phyloP scores from a whole-genome alignment of 805 yeast species.

The Ogataea degrootiae region DNA sequence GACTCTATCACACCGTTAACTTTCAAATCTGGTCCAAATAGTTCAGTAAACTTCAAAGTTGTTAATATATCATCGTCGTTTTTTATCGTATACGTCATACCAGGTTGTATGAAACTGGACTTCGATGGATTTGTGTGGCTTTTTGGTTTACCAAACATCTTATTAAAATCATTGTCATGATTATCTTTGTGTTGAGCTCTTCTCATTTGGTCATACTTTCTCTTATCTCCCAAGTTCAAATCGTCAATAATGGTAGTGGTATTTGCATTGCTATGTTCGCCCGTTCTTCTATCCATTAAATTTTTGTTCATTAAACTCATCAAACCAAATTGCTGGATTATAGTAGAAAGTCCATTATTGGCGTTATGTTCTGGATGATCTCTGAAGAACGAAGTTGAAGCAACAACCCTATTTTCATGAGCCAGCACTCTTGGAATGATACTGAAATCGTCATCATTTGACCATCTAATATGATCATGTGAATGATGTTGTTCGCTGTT shows the following conservation, averaged over 20 bases:
- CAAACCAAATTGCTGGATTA: slow-evolving; percentile 22
- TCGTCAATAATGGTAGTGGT: no score
- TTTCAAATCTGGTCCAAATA: slow-evolving; percentile 8
- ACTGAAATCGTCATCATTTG: slow-evolving; percentile 17
- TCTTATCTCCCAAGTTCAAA: slow-evolving; percentile 7
- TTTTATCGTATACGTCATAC: slow-evolving; percentile 16
- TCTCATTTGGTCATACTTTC: slow-evolving; percentile 14
- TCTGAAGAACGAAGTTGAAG: slow-evolving; percentile 23
- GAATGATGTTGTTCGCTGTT: neutral
- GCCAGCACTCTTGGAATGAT: slow-evolving; percentile 22
- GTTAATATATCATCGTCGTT: slow-evolving; percentile 9
- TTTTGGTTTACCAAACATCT: neutral
- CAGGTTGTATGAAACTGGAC: slow-evolving; percentile 25
- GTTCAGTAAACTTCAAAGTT: slow-evolving; percentile 19
- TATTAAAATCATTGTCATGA: no score
- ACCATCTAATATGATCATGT: slow-evolving; percentile 24
- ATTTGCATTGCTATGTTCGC: neutral
- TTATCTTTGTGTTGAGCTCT: neutral
- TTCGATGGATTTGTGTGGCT: neutral
- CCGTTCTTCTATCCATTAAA: slow-evolving; percentile 15
- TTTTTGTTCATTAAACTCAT: slow-evolving; percentile 24
- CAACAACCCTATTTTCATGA: slow-evolving; percentile 3
- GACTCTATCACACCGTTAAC: slow-evolving; percentile 21
- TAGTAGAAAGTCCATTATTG: slow-evolving; percentile 9
- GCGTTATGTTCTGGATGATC: slow-evolving; percentile 23